Evolutionary conservation across 768 basidiomycete genomes (phyloP), one percentile per base, ranked within the genome.

Genomic region (Porphyrellus cyaneotinctus): DNA sequence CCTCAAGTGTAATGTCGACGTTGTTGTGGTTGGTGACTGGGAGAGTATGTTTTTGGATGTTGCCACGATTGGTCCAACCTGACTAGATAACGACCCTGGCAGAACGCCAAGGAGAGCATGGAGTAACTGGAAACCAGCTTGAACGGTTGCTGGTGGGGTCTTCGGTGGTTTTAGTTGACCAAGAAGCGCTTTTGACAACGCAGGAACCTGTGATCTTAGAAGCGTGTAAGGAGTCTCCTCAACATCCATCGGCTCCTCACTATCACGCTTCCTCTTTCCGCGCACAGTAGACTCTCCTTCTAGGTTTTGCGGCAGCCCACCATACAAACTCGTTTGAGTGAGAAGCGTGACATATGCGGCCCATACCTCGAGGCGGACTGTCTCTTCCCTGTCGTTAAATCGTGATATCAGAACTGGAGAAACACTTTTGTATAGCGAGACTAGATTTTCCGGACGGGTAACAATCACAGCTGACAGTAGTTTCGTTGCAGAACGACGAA

Each of bases 331-430:
- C 2, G 93, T 95, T 71, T 95, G 95, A 46, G 79, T 88, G 36
- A 99, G 78, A 12, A 99, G 78, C 1, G 79, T 73, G 31, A 79
- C 81, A 64, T 95, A 95, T 1, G 95, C 87, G 0, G 85, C 76
- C 87, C 95, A 95, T 15, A 98, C 78, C 67, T 99, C 97, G 26
- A 97, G 73, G 30, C 89, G 82, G 28, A 98, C 97, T 5, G 90
- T 95, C 63, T 94, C 88, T 71, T 99, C 97, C 39, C 97, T 86
- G 68, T 99, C 97, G 36, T 84, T 85, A 58, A 98, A 95, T 30
- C 95, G 82, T 3, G 91, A 86, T 51, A 97, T 93, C 46, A 99
- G 77, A 10, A 91, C 80, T 0, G 93, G 93, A 3, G 93, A 90
- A 12, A 97, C 85, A 9, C 83, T 81, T 62, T 83, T 87, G 75